Evolutionary conservation across 2,329 filamentous ascomycete genomes (phyloP).

Genomic region (Mycogone perniciosa): DNA sequence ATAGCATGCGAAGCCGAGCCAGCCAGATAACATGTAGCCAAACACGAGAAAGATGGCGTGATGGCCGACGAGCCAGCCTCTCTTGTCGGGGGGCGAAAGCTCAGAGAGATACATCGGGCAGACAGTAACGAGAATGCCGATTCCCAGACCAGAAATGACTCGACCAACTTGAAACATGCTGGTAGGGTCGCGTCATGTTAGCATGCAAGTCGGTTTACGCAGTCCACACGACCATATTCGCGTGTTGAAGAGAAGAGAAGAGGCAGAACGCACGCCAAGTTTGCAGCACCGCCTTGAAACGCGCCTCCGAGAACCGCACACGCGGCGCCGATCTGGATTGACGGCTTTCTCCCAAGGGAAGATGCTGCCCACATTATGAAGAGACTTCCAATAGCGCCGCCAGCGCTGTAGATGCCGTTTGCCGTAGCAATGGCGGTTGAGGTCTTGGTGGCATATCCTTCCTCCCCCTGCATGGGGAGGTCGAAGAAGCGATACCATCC

Average conservation of each 20-base stretch:
- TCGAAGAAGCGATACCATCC: constrained; percentile 46
- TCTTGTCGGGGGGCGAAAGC: constrained; percentile 31
- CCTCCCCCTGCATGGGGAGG: constrained; percentile 35
- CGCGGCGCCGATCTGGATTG: constrained; percentile 40
- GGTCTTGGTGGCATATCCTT: constrained; percentile 39
- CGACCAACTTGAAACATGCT: constrained; percentile 36
- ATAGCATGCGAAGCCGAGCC: constrained; percentile 32
- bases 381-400: constrained; percentile 40
- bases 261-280: constrained; percentile 29
- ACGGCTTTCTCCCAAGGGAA: constrained; percentile 36
- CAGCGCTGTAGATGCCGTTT: constrained; percentile 43
- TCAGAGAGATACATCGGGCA: constrained; percentile 31
- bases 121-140: constrained; percentile 31
- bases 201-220: no score
- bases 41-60: constrained; percentile 41
- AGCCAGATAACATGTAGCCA: constrained; percentile 37
- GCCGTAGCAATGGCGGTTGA: constrained; percentile 42
- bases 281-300: constrained; percentile 39
- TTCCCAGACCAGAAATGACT: constrained; percentile 39
- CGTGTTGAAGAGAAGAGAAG: neutral
- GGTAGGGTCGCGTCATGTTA: no score
- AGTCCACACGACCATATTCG: no score
- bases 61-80: constrained; percentile 45
- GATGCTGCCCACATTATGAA: constrained; percentile 45
- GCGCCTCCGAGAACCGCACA: constrained; percentile 40